Evolutionary conservation across 768 basidiomycete species (phyloP).

Genomic region (Boletus coccyginus): DNA sequence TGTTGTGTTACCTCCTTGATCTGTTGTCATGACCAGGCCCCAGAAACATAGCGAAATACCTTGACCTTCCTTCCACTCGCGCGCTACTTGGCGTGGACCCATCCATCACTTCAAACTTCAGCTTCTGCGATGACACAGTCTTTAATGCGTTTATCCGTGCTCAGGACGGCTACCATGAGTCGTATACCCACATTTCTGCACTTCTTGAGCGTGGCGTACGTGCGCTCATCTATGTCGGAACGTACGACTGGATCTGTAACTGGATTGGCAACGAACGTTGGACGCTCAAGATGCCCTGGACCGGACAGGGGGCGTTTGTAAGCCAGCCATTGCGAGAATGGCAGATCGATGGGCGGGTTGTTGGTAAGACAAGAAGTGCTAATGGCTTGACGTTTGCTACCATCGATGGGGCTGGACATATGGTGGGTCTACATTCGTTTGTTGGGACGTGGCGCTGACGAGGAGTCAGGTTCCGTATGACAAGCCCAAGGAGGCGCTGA

Average conservation of each 20-base stretch:
- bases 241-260: conserved; percentile 79
- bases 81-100: conserved; percentile 61
- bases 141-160: conserved; percentile 42
- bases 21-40: not conserved
- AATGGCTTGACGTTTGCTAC: conserved; percentile 68
- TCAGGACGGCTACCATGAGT: conserved; percentile 41
- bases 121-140: conserved; percentile 43
- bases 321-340: conserved; percentile 54
- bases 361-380: conserved; percentile 53
- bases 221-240: conserved; percentile 71
- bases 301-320: conserved; percentile 52
- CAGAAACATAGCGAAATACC: conserved; percentile 59
- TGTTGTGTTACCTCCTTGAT: not conserved
- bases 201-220: conserved; percentile 77
- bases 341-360: conserved; percentile 47
- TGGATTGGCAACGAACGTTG: conserved; percentile 76
- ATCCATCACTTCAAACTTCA: conserved; percentile 38
- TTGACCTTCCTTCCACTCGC: conserved; percentile 56
- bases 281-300: conserved; percentile 75
- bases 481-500: conserved; percentile 53
- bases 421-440: conserved; percentile 41
- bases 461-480: conserved; percentile 54
- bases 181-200: conserved; percentile 36
- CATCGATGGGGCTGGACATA: conserved; percentile 70
- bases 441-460: conserved; percentile 1